Conservation (phyloP, 148 eudicot species). For the Vaccinium myrtillus region DNA sequence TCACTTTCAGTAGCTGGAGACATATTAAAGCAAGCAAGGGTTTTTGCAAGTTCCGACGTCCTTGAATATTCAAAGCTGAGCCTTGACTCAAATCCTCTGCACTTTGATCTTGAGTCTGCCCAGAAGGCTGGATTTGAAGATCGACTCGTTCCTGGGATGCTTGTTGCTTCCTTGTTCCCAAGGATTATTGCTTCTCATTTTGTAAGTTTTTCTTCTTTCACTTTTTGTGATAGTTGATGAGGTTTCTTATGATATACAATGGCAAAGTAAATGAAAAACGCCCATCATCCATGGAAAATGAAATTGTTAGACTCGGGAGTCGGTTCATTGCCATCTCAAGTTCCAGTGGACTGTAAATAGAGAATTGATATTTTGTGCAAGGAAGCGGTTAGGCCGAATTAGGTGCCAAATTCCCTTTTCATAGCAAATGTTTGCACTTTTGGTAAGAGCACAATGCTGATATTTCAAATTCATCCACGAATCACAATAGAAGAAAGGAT, state of each 20-base stretch:
- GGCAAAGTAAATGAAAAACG: neutral
- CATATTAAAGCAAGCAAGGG: slow-evolving; percentile 44
- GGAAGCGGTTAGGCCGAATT: neutral
- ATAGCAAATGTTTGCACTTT: neutral
- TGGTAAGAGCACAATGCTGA: neutral
- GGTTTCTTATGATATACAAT: neutral
- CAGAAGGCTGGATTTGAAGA: slow-evolving; percentile 57
- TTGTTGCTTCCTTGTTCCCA: slow-evolving; percentile 80
- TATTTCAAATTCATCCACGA: neutral
- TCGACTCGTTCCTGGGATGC: slow-evolving; percentile 75
- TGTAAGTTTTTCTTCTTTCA: slow-evolving; percentile 42
- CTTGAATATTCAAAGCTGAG: slow-evolving; percentile 62
- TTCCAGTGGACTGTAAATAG: neutral
- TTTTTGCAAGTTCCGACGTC: slow-evolving; percentile 50
- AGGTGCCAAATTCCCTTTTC: neutral
- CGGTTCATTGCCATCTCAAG: neutral
- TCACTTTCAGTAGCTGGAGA: slow-evolving; percentile 41
- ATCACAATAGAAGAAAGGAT: neutral
- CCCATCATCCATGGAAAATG: neutral
- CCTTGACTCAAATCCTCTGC: slow-evolving; percentile 66
- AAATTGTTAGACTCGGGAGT: neutral
- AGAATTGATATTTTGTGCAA: neutral
- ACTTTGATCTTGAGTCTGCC: slow-evolving; percentile 61
- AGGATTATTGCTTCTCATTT: slow-evolving; percentile 72
- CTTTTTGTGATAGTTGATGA: neutral